Evolutionary conservation across 176 grass and related monocot genomes (phyloP).

Genomic region (Dactylis glomerata): DNA sequence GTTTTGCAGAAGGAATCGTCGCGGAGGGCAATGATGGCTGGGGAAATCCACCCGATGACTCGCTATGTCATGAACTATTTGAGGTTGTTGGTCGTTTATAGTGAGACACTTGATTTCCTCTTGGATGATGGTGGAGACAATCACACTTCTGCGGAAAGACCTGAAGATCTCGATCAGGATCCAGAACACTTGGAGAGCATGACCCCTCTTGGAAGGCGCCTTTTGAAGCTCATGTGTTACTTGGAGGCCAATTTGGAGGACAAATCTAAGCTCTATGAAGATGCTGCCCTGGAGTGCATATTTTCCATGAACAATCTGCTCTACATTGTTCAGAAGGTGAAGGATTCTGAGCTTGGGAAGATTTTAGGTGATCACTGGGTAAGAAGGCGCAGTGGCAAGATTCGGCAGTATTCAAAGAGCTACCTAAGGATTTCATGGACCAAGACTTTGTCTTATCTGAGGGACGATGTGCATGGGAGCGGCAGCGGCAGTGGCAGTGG

Average conservation of each 20-base stretch:
- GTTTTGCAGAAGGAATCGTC: slow-evolving; percentile 73
- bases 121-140: slow-evolving; percentile 46
- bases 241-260: slow-evolving; percentile 85
- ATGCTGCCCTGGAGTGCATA: slow-evolving; percentile 68
- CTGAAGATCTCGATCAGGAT: slow-evolving; percentile 47
- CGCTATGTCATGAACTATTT: slow-evolving; percentile 98
- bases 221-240: slow-evolving; percentile 75
- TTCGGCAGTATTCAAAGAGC: slow-evolving; percentile 80
- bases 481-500: slow-evolving; percentile 29
- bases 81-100: slow-evolving; percentile 73
- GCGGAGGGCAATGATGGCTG: slow-evolving; percentile 56
- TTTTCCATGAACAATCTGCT: slow-evolving; percentile 99
- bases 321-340: slow-evolving; percentile 84
- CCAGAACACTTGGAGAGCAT: slow-evolving; percentile 54
- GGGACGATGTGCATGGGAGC: slow-evolving; percentile 63
- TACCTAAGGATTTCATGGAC: slow-evolving; percentile 88
- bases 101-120: slow-evolving; percentile 58
- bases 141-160: slow-evolving; percentile 7
- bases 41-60: slow-evolving; percentile 87
- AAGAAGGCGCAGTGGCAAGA: slow-evolving; percentile 60
- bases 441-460: slow-evolving; percentile 75
- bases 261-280: slow-evolving; percentile 96
- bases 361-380: slow-evolving; percentile 90
- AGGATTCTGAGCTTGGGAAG: slow-evolving; percentile 90
- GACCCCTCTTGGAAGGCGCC: slow-evolving; percentile 54